phyloP scores from a whole-genome alignment of 163 green algal species.

The Scenedesmus sp. region DNA sequence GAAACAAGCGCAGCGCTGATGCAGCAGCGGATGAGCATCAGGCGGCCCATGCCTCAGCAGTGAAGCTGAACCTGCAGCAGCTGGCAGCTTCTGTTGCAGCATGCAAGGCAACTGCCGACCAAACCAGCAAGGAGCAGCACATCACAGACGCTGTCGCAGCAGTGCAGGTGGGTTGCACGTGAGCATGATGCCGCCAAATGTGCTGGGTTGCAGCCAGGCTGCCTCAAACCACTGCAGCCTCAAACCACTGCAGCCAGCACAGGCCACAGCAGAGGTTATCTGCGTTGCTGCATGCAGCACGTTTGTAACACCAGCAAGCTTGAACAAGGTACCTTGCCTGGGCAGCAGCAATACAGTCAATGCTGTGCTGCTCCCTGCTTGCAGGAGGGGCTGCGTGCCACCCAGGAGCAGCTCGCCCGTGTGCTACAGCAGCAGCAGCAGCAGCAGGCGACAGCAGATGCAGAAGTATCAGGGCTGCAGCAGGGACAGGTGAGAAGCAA shows the following conservation, averaged over 20 bases:
- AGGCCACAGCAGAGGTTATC: too few relatives aligned
- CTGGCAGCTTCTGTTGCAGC: conserved; percentile 6
- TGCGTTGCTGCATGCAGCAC: background rate
- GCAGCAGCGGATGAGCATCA: background rate
- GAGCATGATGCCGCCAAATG: too few relatives aligned
- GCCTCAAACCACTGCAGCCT: too few relatives aligned
- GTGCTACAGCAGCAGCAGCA: conserved; percentile 1
- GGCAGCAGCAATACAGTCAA: background rate
- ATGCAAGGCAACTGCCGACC: background rate
- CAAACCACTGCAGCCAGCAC: too few relatives aligned
- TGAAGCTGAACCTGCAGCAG: background rate
- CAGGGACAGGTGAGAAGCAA: background rate
- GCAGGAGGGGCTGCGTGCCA: conserved; percentile 13
- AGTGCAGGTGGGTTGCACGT: background rate
- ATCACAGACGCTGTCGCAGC: background rate
- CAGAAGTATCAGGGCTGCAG: background rate
- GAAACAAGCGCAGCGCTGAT: background rate
- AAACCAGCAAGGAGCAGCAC: background rate
- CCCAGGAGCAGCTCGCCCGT: conserved; percentile 7
- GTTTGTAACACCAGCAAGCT: too few relatives aligned
- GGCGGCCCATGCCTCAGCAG: background rate
- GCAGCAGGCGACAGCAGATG: background rate
- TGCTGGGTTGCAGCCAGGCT: too few relatives aligned
- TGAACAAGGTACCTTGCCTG: background rate
- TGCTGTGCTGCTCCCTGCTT: background rate